Base-by-base conservation (phyloP, 225 moss, liverwort and hornwort species). In the Rhytidiadelphus loreus region DNA sequence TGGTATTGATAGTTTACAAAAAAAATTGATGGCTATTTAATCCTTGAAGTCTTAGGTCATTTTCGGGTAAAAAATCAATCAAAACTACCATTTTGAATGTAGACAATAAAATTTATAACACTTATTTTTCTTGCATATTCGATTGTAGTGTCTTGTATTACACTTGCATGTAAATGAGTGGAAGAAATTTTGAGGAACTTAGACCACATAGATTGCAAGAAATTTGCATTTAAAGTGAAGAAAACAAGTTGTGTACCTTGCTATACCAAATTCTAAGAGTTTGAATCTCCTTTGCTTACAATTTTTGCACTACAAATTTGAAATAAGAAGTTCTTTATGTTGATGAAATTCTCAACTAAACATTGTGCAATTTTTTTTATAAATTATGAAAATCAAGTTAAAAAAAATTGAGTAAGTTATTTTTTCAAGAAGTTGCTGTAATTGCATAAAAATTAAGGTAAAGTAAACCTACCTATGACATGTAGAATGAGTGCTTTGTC, bases 161-260 rank as follows among this genome's bases (percentile, higher is more conserved):
- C 2, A 37, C 37, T 37, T 66, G 2, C 11, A 66, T 12, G 8
- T 12, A 21, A 66, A 37, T 66, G 12, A 21, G 21, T 37, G 3
- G 12, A 21, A 65, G 12, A 21, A 21, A 20, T 21, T 39, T 69
- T n/a, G 13, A 69, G 0, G 23, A 69, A 39, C 4, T 69, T 23
- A 11, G 1, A 39, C 4, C 2, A 4, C 3, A 1, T 7, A 23
- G 39, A 21, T n/a, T 68, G 22, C 11, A 35, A 19, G 20, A 65
- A 35, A 65, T 66, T 21, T 66, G n/a, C 37, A 66, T n/a, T 12
- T n/a, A 13, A 24, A 69, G 13, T 24, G 4, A 68, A 68, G 35
- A 7, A 1, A 69, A 39, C 0, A 0, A 24, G 2, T 39, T 69
- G 24, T 23, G 13, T 0, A 1, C 23, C 39, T 68, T 23, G 4